These are phyloP conservation scores for Clarkia xantiana DNA, from an alignment of 345 rosid genomes.

Conservation along the genomic window DNA sequence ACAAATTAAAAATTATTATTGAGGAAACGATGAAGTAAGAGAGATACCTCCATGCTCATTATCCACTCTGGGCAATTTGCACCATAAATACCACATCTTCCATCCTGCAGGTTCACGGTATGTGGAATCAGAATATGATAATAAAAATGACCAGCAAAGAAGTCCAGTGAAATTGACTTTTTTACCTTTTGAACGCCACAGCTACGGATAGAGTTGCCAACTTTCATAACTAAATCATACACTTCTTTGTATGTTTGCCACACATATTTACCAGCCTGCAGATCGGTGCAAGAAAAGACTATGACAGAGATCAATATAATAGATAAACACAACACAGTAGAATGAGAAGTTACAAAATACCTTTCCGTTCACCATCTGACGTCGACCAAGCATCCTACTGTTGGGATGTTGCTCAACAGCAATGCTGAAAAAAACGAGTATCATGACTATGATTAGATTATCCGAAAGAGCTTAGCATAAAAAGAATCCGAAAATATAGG, in stretches of 20 bases:
- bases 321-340: neutral
- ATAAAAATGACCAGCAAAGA: neutral
- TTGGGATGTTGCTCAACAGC: slow-evolving; percentile 67
- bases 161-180: neutral
- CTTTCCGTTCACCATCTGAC: slow-evolving; percentile 65
- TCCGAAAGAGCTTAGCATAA: neutral
- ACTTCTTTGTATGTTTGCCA: slow-evolving; percentile 86
- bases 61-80: slow-evolving; percentile 87
- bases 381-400: slow-evolving; percentile 75
- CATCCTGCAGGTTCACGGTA: slow-evolving; percentile 32
- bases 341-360: slow-evolving; percentile 18
- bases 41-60: slow-evolving; percentile 91
- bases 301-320: neutral
- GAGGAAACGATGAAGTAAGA: neutral
- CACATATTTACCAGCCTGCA: slow-evolving; percentile 67
- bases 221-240: slow-evolving; percentile 57
- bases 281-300: neutral
- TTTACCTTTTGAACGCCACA: slow-evolving; percentile 74
- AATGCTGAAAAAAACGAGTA: slow-evolving; percentile 26
- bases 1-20: too few relatives aligned
- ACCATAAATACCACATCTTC: slow-evolving; percentile 87
- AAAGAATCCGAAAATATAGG: neutral
- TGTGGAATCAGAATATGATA: slow-evolving; percentile 3
- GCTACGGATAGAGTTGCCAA: slow-evolving; percentile 71
- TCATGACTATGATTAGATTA: neutral